Evolutionary conservation across 78 protist genomes (phyloP).

Genomic region (Dictyostelium brefeldianum): DNA sequence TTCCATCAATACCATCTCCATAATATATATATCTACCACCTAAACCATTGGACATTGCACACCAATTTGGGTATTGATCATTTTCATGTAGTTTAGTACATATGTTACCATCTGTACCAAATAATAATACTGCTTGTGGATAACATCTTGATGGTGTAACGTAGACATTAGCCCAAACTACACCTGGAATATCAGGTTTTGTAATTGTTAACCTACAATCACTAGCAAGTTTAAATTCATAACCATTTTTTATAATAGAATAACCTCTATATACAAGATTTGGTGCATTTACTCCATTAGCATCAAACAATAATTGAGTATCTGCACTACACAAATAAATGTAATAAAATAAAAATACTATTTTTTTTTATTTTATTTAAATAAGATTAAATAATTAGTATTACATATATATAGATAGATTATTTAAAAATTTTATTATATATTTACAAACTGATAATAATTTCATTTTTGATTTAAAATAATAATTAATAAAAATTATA

Average conservation of each 20-base stretch:
- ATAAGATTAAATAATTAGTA: too few relatives aligned
- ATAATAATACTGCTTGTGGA: not conserved
- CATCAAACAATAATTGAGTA: too few relatives aligned
- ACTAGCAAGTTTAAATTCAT: too few relatives aligned
- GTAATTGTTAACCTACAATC: not conserved
- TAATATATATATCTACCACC: slow-evolving; percentile 2
- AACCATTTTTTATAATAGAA: not conserved
- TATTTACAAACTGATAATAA: too few relatives aligned
- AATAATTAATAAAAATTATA: too few relatives aligned
- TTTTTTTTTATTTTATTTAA: too few relatives aligned
- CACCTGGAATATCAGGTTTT: not conserved
- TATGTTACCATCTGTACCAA: not conserved
- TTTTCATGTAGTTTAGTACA: not conserved
- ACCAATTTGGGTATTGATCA: not conserved
- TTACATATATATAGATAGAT: too few relatives aligned
- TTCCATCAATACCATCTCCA: not conserved
- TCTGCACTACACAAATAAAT: too few relatives aligned
- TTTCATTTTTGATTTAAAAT: too few relatives aligned
- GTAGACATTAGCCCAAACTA: not conserved
- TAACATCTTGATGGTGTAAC: not conserved
- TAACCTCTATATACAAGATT: not conserved
- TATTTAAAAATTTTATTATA: too few relatives aligned
- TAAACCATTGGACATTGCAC: not conserved
- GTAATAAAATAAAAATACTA: too few relatives aligned
- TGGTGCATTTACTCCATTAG: not conserved